Evolutionary conservation across 208 protist genomes (phyloP).

Genomic region (Crithidia brevicula): DNA sequence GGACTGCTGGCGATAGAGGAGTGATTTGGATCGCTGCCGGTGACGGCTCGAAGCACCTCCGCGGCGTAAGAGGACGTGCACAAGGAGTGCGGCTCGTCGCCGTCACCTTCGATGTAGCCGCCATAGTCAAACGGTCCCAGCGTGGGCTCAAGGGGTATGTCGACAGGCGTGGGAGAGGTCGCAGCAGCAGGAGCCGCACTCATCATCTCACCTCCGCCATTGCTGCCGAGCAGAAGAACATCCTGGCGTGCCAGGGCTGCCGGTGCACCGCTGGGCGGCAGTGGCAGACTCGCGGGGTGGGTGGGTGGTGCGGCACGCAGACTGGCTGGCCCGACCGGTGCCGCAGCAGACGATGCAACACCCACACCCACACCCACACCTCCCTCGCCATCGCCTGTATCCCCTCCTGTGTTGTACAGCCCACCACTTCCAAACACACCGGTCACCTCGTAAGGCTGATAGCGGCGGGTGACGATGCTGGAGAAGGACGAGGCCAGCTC

Average conservation of each 20-base stretch:
- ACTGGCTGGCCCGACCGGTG: background rate
- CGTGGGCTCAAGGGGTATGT: background rate
- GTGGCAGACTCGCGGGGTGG: conserved; percentile 6
- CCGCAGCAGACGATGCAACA: background rate
- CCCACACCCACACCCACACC: background rate
- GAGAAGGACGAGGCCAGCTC: conserved; percentile 9
- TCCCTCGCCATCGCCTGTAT: no score
- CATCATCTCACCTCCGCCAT: no score
- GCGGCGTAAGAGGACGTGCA: conserved; percentile 3
- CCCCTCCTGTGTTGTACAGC: no score
- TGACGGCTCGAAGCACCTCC: background rate
- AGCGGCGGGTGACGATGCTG: background rate
- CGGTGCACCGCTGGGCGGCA: conserved; percentile 7
- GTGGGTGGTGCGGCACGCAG: conserved; percentile 12
- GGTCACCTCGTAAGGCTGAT: background rate
- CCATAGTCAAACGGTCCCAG: conserved; percentile 12
- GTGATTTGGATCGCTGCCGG: background rate
- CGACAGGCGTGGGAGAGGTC: background rate
- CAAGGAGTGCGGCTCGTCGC: background rate
- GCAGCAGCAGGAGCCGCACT: background rate
- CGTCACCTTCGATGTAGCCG: background rate
- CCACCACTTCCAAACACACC: background rate
- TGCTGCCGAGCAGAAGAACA: no score
- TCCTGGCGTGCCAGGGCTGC: background rate
- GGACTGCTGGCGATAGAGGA: no score